Base-by-base conservation (phyloP, 1,284 basidiomycete species). In the Trichosporon faecale region DNA sequence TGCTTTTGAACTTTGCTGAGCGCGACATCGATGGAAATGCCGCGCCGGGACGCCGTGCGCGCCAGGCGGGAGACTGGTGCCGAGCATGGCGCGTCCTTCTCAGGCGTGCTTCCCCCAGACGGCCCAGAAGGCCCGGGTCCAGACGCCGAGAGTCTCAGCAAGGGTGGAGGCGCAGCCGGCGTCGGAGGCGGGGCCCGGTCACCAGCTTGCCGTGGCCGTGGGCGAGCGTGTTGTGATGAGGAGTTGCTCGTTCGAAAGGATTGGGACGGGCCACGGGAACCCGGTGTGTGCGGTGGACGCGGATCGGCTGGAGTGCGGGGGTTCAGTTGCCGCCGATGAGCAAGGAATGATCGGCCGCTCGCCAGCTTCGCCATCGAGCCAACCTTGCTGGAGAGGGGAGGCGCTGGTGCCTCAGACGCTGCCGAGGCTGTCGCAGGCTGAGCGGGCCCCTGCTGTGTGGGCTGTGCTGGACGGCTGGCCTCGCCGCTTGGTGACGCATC, bases 1-100 rank as follows among this genome's bases (percentile, higher is more conserved):
- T 33, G 27, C 27, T 29, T n/a, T 31, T 66, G 6, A 74, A 65
- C 49, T 25, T 25, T 52, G 21, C 49, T 52, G 16, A 52, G 23
- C 6, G 75, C 66, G 2, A 75, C 73, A 35, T 75, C 74, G 66
- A 80, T 77, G 18, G 75, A 71, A 2, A 78, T 64, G 11, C 77
- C 77, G 25, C 73, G 65, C 1, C 72, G 67, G 5, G 75, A 73
- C 16, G 76, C 76, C n/a, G 73, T 73, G 21, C 33, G 67, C 1
- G 78, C 64, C 18, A 76, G 72, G n/a, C 75, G 72, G 11, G 72
- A 68, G 8, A 66, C 65, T 8, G 73, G 68, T 8, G 73, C 71
- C 2, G 74, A 66, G 9, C 57, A 61, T 33, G 57, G 57, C 18
- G 29, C 3, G 1, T n/a, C 57, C 29, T 23, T 31, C 21, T n/a